Base-by-base conservation (phyloP, 2,329 filamentous ascomycete genomes). In the Hypomyces rosellus region DNA sequence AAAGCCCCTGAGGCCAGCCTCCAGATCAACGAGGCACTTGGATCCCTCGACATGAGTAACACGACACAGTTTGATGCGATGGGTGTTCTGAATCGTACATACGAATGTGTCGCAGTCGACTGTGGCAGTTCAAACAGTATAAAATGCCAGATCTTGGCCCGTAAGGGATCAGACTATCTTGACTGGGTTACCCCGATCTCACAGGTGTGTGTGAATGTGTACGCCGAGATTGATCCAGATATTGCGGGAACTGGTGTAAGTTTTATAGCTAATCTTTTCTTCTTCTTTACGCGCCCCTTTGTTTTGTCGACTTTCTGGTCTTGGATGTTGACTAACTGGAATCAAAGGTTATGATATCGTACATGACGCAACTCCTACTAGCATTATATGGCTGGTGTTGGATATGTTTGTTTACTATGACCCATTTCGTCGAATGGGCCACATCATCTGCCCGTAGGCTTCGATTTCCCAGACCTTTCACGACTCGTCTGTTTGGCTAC, bases 231-330 rank as follows among this genome's bases (percentile, higher is more conserved):
- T 12, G 38, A 50, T 18, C 30, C 49, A 4, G 50, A 52, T 45
- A 40, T 52, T 45, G 50, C 46, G 18, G 50, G 50, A 5, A 34
- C 46, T 15, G 50, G 50, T 1, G 50, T 52, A 34, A 45, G 46
- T 16, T 44, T 14, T 7, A 38, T 16, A 30, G 2, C 9, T 6
- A 30, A n/a, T n/a, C n/a, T 12, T 5, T 25, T 39, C 37, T 8
- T 40, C 12, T 18, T 39, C 16, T 25, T 13, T 13, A 13, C 16
- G 22, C 34, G 16, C 4, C 16, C 20, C 5, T 5, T 20, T 20
- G 20, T 5, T 3, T 20, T 5, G 20, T 20, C 5, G 20, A 20
- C 20, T 5, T 34, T 2, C 48, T 12, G 8, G 30, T 25, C 25
- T 30, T 8, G 9, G 2, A 8, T 30, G 25, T 11, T 30, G 25